Conservation (phyloP, 1,284 basidiomycete species). For the Ustilago esculenta region DNA sequence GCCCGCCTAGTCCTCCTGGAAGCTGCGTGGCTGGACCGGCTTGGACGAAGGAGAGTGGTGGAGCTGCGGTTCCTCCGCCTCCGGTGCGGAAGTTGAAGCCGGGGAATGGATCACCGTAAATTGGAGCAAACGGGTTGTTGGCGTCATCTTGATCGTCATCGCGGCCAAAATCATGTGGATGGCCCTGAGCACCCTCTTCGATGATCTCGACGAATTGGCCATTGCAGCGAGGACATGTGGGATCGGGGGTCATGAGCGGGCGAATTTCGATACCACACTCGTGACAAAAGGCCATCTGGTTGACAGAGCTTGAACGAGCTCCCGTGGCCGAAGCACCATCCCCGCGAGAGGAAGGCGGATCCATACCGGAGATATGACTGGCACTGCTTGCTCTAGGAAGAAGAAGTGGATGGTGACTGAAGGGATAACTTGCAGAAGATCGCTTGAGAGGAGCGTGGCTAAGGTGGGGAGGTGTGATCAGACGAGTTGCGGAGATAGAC, state of each 20-base stretch:
- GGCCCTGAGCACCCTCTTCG: conserved; percentile 11
- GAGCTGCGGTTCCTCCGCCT: conserved; percentile 2
- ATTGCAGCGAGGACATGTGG: conserved; percentile 57
- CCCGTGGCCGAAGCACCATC: background rate
- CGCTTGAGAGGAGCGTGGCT: too few species aligned
- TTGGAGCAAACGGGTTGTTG: conserved; percentile 1
- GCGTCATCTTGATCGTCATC: conserved; percentile 1
- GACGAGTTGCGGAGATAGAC: too few species aligned
- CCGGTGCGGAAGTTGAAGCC: conserved; percentile 10
- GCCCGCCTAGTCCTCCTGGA: conserved; percentile 10
- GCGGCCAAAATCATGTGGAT: background rate
- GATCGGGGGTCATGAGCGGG: conserved; percentile 53
- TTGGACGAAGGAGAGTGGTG: conserved; percentile 2
- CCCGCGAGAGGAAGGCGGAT: conserved; percentile 16
- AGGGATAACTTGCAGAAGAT: too few species aligned
- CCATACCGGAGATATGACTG: conserved; percentile 5
- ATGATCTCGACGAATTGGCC: conserved; percentile 58
- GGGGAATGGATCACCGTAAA: conserved; percentile 4
- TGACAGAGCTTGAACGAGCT: conserved; percentile 14
- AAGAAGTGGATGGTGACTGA: background rate
- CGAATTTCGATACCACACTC: conserved; percentile 57
- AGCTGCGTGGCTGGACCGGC: background rate
- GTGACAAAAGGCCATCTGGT: conserved; percentile 56
- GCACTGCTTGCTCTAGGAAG: too few species aligned
- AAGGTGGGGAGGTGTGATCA: too few species aligned